Percentiles rank a stretch among this genome's conserved stretches.
phyloP scores from a whole-genome alignment of 148 eudicot genomes.

The Diospyros kaki region DNA sequence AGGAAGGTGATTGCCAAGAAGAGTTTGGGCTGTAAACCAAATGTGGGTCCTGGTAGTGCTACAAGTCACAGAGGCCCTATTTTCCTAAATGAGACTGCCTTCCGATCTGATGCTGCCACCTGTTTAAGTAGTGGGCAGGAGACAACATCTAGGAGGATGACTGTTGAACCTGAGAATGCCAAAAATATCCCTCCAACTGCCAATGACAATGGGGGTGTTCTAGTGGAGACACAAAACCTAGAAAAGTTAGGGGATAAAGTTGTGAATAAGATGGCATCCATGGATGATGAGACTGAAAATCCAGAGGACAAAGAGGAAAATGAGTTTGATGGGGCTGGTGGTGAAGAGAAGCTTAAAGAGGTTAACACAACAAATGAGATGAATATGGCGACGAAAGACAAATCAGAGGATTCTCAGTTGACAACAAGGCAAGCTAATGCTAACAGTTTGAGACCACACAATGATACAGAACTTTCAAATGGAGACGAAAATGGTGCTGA shows the following conservation, averaged over 20 bases:
- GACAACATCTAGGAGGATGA: slow-evolving; percentile 3
- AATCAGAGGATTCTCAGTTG: too few species aligned
- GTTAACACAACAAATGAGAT: too few species aligned
- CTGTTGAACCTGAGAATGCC: slow-evolving; percentile 15
- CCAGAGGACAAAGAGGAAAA: slow-evolving; percentile 30
- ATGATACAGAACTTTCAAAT: slow-evolving; percentile 1
- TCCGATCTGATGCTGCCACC: slow-evolving; percentile 23
- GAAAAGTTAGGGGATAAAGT: slow-evolving; percentile 9
- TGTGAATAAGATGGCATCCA: slow-evolving; percentile 13
- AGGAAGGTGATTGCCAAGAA: slow-evolving; percentile 53
- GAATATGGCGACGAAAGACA: too few species aligned
- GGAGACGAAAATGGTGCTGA: slow-evolving; percentile 23
- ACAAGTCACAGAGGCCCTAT: slow-evolving; percentile 38
- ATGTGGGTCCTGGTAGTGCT: slow-evolving; percentile 29
- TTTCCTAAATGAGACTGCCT: slow-evolving; percentile 16
- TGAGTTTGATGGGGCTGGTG: slow-evolving; percentile 1
- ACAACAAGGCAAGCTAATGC: too few species aligned
- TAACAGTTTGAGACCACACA: neutral
- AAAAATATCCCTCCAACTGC: neutral
- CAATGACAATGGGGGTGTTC: slow-evolving; percentile 10
- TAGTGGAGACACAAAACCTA: slow-evolving; percentile 10
- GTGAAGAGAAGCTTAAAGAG: neutral
- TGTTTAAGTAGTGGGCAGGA: slow-evolving; percentile 18
- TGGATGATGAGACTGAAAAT: slow-evolving; percentile 61
- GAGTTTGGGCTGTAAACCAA: slow-evolving; percentile 51